Percentiles rank a stretch among this genome's conserved stretches.
phyloP scores from a whole-genome alignment of 1,139 yeast species.

The Geotrichum candidum region DNA sequence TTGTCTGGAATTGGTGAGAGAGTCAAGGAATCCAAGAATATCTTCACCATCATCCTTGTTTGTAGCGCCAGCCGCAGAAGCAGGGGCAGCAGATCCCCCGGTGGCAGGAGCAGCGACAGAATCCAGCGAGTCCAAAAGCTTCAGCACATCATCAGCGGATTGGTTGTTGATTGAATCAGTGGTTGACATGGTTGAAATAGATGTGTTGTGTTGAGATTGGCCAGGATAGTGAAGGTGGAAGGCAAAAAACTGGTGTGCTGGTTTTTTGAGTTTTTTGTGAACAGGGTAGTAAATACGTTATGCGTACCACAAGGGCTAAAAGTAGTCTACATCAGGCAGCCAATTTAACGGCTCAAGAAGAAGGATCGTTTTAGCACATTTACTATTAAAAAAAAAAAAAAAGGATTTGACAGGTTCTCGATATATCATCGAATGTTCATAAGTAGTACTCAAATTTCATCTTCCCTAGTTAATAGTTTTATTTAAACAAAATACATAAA shows the following conservation, averaged over 20 bases:
- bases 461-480: conserved; percentile 5
- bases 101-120: conserved; percentile 41
- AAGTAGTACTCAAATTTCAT: neutral
- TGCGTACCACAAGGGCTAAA: neutral
- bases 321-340: neutral
- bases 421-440: neutral
- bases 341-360: neutral
- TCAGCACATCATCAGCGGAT: conserved; percentile 67
- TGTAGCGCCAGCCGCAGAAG: conserved; percentile 21
- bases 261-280: neutral
- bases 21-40: conserved; percentile 80
- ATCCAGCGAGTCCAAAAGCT: conserved; percentile 83
- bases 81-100: conserved; percentile 25
- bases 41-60: conserved; percentile 56
- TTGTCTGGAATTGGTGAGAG: conserved; percentile 40
- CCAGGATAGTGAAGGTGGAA: neutral
- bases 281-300: neutral
- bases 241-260: conserved; percentile 1
- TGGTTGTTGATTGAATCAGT: conserved; percentile 4
- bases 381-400: neutral
- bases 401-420: neutral
- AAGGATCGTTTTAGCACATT: neutral
- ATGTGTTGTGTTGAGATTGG: neutral
- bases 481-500: conserved; percentile 13
- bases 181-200: neutral